Evolutionary conservation across 495 filamentous ascomycete genomes (phyloP).

Genomic region (Aspergillus egyptiacus): DNA sequence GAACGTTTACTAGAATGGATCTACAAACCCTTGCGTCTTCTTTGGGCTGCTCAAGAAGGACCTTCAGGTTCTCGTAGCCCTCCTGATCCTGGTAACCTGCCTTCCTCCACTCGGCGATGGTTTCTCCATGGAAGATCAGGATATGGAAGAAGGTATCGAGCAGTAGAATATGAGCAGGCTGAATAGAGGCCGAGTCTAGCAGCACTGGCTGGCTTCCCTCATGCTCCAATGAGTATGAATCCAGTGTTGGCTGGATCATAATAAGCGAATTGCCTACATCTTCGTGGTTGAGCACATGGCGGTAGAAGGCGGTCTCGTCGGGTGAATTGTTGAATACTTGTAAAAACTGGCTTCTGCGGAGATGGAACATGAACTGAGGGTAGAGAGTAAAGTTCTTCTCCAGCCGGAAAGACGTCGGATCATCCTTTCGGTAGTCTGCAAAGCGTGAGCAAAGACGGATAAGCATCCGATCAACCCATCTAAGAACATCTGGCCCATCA

Average conservation of each 20-base stretch:
- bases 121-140: slow-evolving; percentile 97
- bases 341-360: slow-evolving; percentile 93
- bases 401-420: slow-evolving; percentile 92
- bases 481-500: slow-evolving; percentile 95
- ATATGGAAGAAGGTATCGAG: slow-evolving; percentile 99
- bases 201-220: slow-evolving; percentile 87
- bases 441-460: slow-evolving; percentile 95
- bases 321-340: slow-evolving; percentile 99
- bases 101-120: slow-evolving; percentile 96
- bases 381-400: slow-evolving; percentile 99
- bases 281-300: slow-evolving; percentile 95
- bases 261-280: slow-evolving; percentile 95
- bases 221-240: slow-evolving; percentile 94
- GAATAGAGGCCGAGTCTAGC: slow-evolving; percentile 92
- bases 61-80: slow-evolving; percentile 93
- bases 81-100: slow-evolving; percentile 98
- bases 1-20: background rate
- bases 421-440: slow-evolving; percentile 97
- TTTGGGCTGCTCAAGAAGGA: slow-evolving; percentile 87
- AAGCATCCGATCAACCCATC: slow-evolving; percentile 99
- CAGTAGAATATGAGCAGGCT: slow-evolving; percentile 87
- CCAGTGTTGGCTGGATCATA: slow-evolving; percentile 98
- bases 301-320: slow-evolving; percentile 97
- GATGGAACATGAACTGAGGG: slow-evolving; percentile 99
- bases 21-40: slow-evolving; percentile 84